A percentile compares a stretch with the other conserved stretches of the same genome.
Evolutionary conservation across 2,329 filamentous ascomycete species (phyloP).

Genomic region (Cladosporium sp.): DNA sequence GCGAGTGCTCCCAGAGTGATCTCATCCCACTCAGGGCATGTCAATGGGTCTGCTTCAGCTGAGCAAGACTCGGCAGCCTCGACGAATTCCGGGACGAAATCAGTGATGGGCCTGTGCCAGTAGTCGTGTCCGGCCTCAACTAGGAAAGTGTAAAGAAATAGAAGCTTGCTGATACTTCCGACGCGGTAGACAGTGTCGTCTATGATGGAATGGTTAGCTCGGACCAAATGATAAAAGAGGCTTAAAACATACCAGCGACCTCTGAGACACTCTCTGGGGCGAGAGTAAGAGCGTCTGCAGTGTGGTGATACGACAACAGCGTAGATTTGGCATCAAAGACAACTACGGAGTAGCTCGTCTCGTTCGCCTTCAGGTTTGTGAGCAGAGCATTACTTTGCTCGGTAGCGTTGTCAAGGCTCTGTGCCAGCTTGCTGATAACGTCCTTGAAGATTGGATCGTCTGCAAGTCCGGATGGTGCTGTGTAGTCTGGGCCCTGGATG

Average conservation of each 20-base stretch:
- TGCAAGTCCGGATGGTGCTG: conserved; percentile 18
- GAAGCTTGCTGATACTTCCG: conserved; percentile 23
- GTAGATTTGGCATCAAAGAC: conserved; percentile 20
- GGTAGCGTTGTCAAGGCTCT: conserved; percentile 20
- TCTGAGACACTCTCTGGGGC: conserved; percentile 9
- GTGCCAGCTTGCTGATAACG: conserved; percentile 22
- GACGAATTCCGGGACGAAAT: conserved; percentile 46
- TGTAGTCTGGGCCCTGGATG: conserved; percentile 27
- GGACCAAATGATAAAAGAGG: background rate
- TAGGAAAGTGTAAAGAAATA: conserved; percentile 42
- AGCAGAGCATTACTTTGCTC: conserved; percentile 18
- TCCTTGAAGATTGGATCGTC: conserved; percentile 20
- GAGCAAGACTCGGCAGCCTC: conserved; percentile 28
- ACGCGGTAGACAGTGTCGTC: conserved; percentile 22
- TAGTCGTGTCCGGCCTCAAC: conserved; percentile 39
- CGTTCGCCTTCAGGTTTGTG: conserved; percentile 7
- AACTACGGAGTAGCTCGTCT: conserved; percentile 20
- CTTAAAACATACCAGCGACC: conserved; percentile 20
- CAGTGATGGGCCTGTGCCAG: conserved; percentile 46
- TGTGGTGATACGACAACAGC: conserved; percentile 25
- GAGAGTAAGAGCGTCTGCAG: conserved; percentile 20
- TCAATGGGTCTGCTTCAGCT: conserved; percentile 32
- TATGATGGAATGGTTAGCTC: background rate
- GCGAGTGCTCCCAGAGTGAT: conserved; percentile 50
- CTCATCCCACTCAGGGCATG: conserved; percentile 48